Base-by-base conservation (phyloP, 31 red algal species). In the Bonnemaisonia californica region DNA sequence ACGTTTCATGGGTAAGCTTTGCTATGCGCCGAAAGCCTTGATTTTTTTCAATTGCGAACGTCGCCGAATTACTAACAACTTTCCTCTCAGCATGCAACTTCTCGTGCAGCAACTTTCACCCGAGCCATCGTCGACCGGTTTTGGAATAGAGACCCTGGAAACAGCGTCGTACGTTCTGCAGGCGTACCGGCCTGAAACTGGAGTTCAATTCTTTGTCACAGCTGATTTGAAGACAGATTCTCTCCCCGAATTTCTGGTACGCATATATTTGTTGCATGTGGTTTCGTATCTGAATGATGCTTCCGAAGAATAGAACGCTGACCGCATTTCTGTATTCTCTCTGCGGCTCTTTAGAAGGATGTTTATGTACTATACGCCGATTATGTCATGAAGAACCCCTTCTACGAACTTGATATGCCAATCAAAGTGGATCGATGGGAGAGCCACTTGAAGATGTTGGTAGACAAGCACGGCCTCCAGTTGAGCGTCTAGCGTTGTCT, bases 361-460 rank as follows among this genome's bases (percentile, higher is more conserved):
- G 81, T 88, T 5, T 93, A 98, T 76, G 66, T 84, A 21, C 39
- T 95, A 7, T 98, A 98, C 56, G 83, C 96, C 9, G 96, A 98
- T 69, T 95, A 93, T 57, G 93, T 94, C 19, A 87, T 98, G 88
- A 98, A 98, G 74, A 98, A 98, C 74, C 96, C 96, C 8, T 98
- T 98, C 80, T 98, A 98, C 65, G 96, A 93, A 37, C 57, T 95
- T 45, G 96, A 98, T 69, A 98, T 98, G 96, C 96, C 96, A 27
- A 98, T 98, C 41, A 84, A 90, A 30, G 90, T 85, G 41, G 92
- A 95, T 59, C 70, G 67, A 32, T 98, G 92, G 88, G 96, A 98
- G 60, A 62, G 28, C 1, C 71, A 82, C 36, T 35, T 98, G 3
- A 77, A 64, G 69, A 59, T 26, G 11, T 62, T 93, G 41, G 84